Conservation (phyloP, 345 rosid species). For the Crucihimalaya himalaica region DNA sequence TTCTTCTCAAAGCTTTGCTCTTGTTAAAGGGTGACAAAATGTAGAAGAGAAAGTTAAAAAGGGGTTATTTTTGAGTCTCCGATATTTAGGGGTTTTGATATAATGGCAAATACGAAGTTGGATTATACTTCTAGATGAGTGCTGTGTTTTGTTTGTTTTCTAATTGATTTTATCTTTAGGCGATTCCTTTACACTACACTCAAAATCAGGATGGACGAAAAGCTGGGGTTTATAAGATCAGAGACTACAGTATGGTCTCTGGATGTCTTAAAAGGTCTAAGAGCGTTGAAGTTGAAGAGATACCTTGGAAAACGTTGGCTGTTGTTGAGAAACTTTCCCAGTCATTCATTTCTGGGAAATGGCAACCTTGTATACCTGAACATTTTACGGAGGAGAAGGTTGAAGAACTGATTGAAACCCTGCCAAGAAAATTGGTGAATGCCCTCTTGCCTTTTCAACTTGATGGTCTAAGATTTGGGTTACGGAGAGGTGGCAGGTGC, state of each 20-base stretch:
- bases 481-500: constrained; percentile 89
- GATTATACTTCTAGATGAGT: background rate
- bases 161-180: constrained; percentile 45
- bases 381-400: constrained; percentile 69
- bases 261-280: constrained; percentile 60
- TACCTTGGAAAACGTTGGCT: constrained; percentile 78
- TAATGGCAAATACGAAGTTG: background rate
- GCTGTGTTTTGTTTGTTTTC: background rate
- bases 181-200: constrained; percentile 69
- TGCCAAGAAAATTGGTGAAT: constrained; percentile 63
- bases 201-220: constrained; percentile 72
- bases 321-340: constrained; percentile 70
- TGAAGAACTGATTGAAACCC: constrained; percentile 55
- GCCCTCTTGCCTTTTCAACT: constrained; percentile 83
- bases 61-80: background rate
- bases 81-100: background rate
- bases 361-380: constrained; percentile 81
- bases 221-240: constrained; percentile 76
- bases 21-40: constrained; percentile 8
- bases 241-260: constrained; percentile 64
- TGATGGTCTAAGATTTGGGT: constrained; percentile 79
- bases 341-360: constrained; percentile 53
- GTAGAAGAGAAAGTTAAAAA: background rate
- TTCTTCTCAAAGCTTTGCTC: constrained; percentile 7
- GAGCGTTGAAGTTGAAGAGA: constrained; percentile 60